Base-by-base conservation (phyloP, 371 early-diverging fungal genomes). In the Mucor lusitanicus region DNA sequence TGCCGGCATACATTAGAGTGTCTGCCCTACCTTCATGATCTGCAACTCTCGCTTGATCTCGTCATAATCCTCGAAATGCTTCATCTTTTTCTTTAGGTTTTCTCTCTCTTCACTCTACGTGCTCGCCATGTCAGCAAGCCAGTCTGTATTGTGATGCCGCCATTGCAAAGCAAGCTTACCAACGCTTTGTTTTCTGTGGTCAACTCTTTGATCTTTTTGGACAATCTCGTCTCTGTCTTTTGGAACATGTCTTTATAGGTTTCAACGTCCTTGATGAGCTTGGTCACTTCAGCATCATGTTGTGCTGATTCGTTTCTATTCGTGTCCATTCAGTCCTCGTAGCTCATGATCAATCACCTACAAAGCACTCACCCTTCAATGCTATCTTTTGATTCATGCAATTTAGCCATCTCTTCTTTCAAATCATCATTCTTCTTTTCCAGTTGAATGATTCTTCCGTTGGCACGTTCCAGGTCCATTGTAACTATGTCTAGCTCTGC, bases 401-500 rank as follows among this genome's bases (percentile, higher is more conserved):
- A 61, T 11, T 77, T 64, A 7, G 80, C 30, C 12, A 85, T 65
- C 46, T 87, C 85, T 48, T 77, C 75, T 28, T 83, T 82, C 57
- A 91, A 72, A 55, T 79, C 74, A 30, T 74, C 75, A 69, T 92
- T 92, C 58, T 91, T 88, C 23, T 90, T 79, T 67, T 91, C 89
- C 63, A 92, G 72, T 50, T 88, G 88, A 9, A 87, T 84, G n/a
- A 91, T 84, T 64, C 86, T 89, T 46, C 82, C 80, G 63, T 91
- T 92, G 19, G 94, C 91, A 33, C 92, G 86, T 59, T 96, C 96
- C 21, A 95, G 80, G 64, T 96, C 96, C 71, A 90, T 82, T 46
- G 88, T 84, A 6, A 94, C 84, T 59, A 96, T 94, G 71, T 95
- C 96, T 48, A 94, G 78, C 66, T 96, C 96, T 1, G 95, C 96